Evolutionary conservation across 192 early-diverging fungal genomes (phyloP).

Genomic region (Coemansia sp.): DNA sequence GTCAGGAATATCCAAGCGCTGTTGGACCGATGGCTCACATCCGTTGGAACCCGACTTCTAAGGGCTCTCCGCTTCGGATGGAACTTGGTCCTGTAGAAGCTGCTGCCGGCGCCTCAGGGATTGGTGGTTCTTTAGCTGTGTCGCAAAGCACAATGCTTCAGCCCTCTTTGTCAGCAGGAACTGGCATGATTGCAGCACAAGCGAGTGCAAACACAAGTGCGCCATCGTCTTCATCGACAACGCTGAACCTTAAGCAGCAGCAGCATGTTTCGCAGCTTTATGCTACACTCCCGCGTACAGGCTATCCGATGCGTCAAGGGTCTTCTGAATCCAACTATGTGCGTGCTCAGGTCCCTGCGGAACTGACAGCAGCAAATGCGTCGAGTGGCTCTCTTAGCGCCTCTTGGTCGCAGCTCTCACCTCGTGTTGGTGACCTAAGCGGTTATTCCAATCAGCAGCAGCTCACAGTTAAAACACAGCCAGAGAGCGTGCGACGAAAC

Average conservation of each 20-base stretch:
- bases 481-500: neutral
- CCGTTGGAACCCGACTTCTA: conserved; percentile 44
- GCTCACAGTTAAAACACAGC: neutral
- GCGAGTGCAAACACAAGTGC: neutral
- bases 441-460: conserved; percentile 6
- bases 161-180: neutral
- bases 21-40: conserved; percentile 33
- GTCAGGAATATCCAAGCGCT: conserved; percentile 25
- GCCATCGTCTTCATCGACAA: neutral
- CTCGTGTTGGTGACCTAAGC: conserved; percentile 5
- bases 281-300: conserved; percentile 37
- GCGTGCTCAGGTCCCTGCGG: conserved; percentile 16
- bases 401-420: conserved; percentile 22
- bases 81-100: conserved; percentile 20
- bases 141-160: neutral
- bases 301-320: conserved; percentile 5
- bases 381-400: neutral
- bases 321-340: conserved; percentile 1
- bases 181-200: neutral
- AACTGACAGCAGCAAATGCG: neutral
- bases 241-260: conserved; percentile 18
- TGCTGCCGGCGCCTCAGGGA: neutral
- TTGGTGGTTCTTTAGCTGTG: neutral
- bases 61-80: conserved; percentile 39
- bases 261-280: conserved; percentile 15